Evolutionary conservation across 2,329 filamentous ascomycete genomes (phyloP), one percentile per base, ranked within the genome.

Genomic region (Calonectria pseudoreteaudii): DNA sequence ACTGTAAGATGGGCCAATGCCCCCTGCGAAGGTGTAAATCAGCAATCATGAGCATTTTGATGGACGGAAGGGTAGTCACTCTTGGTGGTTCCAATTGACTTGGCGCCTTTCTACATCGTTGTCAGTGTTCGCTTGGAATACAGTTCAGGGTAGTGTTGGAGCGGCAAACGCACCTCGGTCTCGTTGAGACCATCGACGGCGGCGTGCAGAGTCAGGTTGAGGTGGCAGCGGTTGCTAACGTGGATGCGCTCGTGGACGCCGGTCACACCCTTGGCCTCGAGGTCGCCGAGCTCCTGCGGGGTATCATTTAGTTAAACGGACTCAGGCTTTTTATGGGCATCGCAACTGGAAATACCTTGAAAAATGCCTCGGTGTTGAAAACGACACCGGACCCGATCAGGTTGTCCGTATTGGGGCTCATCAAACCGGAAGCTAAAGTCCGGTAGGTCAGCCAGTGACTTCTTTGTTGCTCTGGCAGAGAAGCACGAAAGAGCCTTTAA

Each of bases 1-100:
- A 53, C 56, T 60, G 56, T 60, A 60, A 14, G 56, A 60, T 60
- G 56, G 56, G 56, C 56, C 56, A 14, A 60, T 60, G 10, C 56
- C 56, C 20, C 56, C 31, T 60, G 16, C n/a, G 18, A 26, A 20
- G 3, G 28, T 34, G 8, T 5, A n/a, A 13, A 16, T 31, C 14
- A n/a, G 28, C 16, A 20, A 56, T 20, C 18, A 4, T 9, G 4
- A 18, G 18, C 20, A 18, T 20, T 7, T 34, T 2, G 8, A 7
- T 11, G 28, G 30, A 10, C 8, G 30, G 28, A 31, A n/a, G 10
- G 30, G 26, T 26, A 60, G 14, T 36, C 41, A 60, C 31, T 26
- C 56, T 60, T 60, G 56, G 56, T 60, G n/a, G 56, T 60, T n/a
- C 56, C 56, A 41, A 60, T 60, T 28, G 31, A 41, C 10, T 60